These are phyloP conservation scores for Mortierella antarctica DNA, from an alignment of 192 early-diverging fungal genomes.

Conservation along the genomic window DNA sequence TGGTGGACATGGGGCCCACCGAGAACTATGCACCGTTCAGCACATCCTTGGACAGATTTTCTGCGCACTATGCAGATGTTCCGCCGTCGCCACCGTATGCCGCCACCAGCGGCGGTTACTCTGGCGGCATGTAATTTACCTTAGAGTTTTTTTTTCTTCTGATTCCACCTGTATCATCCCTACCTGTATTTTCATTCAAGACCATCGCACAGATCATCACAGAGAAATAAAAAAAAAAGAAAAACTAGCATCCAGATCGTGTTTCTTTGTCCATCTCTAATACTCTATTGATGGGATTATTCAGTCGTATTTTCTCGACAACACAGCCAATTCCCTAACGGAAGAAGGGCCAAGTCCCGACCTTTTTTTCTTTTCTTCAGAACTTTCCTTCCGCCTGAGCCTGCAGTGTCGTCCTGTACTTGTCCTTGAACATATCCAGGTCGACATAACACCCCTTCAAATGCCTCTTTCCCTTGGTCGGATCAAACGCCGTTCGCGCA, in stretches of 20 bases:
- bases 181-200: neutral
- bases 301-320: neutral
- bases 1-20: no score
- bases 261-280: neutral
- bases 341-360: neutral
- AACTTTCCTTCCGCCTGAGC: conserved; percentile 20
- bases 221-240: no score
- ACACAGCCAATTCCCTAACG: no score
- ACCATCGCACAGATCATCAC: neutral
- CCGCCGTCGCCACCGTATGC: no score
- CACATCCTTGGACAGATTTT: no score
- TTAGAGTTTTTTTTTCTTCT: neutral
- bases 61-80: no score
- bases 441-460: conserved; percentile 76
- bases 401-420: conserved; percentile 34
- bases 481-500: conserved; percentile 80
- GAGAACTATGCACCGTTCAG: no score
- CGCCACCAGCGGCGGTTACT: no score
- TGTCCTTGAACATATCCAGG: conserved; percentile 70
- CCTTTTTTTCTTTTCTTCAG: conserved; percentile 1
- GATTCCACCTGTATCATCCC: neutral
- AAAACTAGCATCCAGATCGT: neutral
- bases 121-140: neutral
- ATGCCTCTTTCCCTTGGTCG: conserved; percentile 75
- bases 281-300: neutral